phyloP scores from a whole-genome alignment of 1,139 yeast genomes.

The Chernovozyma aurita region DNA sequence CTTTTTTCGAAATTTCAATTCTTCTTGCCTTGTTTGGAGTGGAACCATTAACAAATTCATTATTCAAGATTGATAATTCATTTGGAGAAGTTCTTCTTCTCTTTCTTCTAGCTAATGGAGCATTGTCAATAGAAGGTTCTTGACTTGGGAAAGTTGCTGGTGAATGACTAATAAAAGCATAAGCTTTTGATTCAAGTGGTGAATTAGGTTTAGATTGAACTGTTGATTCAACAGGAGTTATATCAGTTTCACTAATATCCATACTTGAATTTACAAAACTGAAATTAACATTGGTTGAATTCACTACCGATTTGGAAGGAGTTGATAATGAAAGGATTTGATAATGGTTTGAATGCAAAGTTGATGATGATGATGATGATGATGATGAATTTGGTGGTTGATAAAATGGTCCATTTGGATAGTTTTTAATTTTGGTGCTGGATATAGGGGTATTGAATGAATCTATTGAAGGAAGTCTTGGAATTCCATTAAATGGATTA shows the following conservation, averaged over 20 bases:
- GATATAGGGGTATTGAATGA: constrained; percentile 15
- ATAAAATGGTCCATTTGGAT: not conserved
- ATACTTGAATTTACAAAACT: constrained; percentile 11
- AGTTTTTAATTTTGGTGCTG: constrained; percentile 4
- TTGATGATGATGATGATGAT: not conserved
- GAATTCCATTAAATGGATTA: constrained; percentile 5
- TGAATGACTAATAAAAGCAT: constrained; percentile 89
- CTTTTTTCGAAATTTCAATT: constrained; percentile 68
- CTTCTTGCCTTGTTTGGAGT: constrained; percentile 81
- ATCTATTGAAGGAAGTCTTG: constrained; percentile 24
- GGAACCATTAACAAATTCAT: constrained; percentile 68
- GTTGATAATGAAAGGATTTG: constrained; percentile 6
- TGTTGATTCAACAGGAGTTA: constrained; percentile 5
- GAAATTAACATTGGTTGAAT: constrained; percentile 5
- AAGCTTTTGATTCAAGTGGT: constrained; percentile 35
- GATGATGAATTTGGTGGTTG: not conserved
- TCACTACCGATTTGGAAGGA: constrained; percentile 5
- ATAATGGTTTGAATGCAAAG: not conserved
- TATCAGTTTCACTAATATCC: constrained; percentile 5
- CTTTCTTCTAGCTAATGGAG: constrained; percentile 85
- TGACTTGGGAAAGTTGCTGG: constrained; percentile 80
- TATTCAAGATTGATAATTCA: constrained; percentile 75
- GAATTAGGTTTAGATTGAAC: constrained; percentile 7
- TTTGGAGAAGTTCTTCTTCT: constrained; percentile 92
- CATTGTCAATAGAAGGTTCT: constrained; percentile 85